Evolutionary conservation across 2,329 filamentous ascomycete genomes (phyloP).

Genomic region (Pyricularia pennisetigena): DNA sequence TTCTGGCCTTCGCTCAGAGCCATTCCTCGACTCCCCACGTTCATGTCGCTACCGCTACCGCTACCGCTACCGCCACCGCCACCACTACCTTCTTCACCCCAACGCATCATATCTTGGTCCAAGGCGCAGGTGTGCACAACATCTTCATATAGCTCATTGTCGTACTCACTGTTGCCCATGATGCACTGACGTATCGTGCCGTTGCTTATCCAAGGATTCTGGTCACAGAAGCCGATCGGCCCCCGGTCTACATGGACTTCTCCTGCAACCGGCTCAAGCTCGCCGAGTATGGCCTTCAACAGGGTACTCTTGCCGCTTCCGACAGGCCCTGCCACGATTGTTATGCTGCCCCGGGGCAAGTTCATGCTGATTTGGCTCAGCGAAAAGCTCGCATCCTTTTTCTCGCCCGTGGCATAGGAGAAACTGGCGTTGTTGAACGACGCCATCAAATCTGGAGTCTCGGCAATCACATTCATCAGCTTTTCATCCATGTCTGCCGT

Average conservation of each 20-base stretch:
- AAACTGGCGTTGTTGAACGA: not conserved
- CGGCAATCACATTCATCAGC: not conserved
- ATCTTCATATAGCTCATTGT: slow-evolving; percentile 17
- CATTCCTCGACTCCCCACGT: slow-evolving; percentile 17
- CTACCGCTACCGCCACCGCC: not conserved
- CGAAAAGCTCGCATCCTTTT: not conserved
- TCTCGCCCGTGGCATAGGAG: not conserved
- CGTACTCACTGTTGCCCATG: slow-evolving; percentile 16
- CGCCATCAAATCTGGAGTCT: not conserved
- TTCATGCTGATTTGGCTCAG: not conserved
- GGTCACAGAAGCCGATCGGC: slow-evolving; percentile 30
- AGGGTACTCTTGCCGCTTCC: slow-evolving; percentile 33
- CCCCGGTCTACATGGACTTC: slow-evolving; percentile 10
- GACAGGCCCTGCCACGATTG: slow-evolving; percentile 28
- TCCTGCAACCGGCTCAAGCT: slow-evolving; percentile 18
- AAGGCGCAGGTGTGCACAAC: slow-evolving; percentile 19
- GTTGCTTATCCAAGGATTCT: slow-evolving; percentile 33
- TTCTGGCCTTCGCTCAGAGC: slow-evolving; percentile 20
- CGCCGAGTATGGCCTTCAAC: slow-evolving; percentile 26
- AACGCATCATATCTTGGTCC: slow-evolving; percentile 13
- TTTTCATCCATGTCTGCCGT: not conserved
- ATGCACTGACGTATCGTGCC: slow-evolving; percentile 28
- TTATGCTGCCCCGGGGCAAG: slow-evolving; percentile 12
- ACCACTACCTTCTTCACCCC: slow-evolving; percentile 11
- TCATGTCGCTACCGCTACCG: slow-evolving; percentile 9